Evolutionary conservation across 2,329 filamentous ascomycete genomes (phyloP).

Genomic region (Fusarium sp.): DNA sequence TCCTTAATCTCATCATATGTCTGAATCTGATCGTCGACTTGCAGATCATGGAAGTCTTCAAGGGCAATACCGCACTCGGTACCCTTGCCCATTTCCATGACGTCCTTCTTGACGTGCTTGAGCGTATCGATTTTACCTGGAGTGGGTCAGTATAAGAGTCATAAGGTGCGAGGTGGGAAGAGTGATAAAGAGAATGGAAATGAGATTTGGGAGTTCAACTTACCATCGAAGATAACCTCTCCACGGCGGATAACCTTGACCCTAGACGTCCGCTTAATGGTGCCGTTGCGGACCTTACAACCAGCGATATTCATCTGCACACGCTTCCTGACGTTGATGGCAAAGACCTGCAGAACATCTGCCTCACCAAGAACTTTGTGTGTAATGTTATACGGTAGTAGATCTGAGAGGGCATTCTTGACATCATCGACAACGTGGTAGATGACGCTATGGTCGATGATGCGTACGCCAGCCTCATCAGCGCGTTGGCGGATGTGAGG

Average conservation of each 20-base stretch:
- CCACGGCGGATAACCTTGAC: conserved; percentile 79
- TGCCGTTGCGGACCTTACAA: conserved; percentile 86
- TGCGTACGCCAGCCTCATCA: conserved; percentile 76
- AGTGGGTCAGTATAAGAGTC: neutral
- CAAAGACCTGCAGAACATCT: conserved; percentile 84
- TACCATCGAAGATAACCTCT: conserved; percentile 84
- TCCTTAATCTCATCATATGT: conserved; percentile 84
- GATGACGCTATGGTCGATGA: conserved; percentile 89
- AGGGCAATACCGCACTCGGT: conserved; percentile 94
- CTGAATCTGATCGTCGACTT: conserved; percentile 87
- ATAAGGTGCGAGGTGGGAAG: neutral
- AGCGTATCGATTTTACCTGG: conserved; percentile 82
- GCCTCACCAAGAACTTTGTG: conserved; percentile 87
- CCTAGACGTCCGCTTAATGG: conserved; percentile 71
- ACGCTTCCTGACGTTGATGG: conserved; percentile 82
- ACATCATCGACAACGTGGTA: conserved; percentile 83
- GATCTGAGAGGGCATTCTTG: conserved; percentile 74
- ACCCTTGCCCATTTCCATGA: conserved; percentile 89
- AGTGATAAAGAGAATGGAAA: neutral
- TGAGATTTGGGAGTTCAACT: conserved; percentile 54
- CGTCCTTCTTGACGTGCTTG: conserved; percentile 93
- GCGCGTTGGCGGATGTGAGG: conserved; percentile 77
- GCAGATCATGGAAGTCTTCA: conserved; percentile 80
- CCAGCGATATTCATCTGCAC: conserved; percentile 83
- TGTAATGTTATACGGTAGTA: conserved; percentile 74